Percentiles rank a stretch among this genome's conserved stretches.
Conservation (phyloP, 2,329 filamentous ascomycete genomes). For the Penicillium sp. region DNA sequence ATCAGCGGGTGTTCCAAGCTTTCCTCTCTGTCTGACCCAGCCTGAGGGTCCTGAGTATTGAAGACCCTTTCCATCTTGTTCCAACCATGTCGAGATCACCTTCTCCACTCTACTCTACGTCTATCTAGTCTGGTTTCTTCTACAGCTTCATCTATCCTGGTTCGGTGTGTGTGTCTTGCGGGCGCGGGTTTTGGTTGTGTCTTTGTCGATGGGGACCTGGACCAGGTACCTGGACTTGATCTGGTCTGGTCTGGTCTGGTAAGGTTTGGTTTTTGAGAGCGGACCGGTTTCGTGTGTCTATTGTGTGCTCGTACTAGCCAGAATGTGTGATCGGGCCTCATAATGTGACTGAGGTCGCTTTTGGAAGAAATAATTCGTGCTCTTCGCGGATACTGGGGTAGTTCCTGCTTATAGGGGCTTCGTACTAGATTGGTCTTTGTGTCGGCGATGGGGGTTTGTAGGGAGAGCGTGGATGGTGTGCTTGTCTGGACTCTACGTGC, state of each 20-base stretch:
- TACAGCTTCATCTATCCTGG: background rate
- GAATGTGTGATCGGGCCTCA: constrained; percentile 9
- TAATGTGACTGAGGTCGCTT: background rate
- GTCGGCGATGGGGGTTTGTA: too few relatives aligned
- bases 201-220: background rate
- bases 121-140: background rate
- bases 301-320: constrained; percentile 5
- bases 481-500: too few relatives aligned
- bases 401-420: too few relatives aligned
- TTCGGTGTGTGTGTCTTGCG: background rate
- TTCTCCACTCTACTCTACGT: background rate
- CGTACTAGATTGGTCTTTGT: too few relatives aligned
- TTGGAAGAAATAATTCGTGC: background rate
- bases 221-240: background rate
- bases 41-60: background rate
- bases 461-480: too few relatives aligned
- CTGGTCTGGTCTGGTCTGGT: background rate
- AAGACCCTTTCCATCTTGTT: background rate
- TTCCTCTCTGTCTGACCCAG: background rate
- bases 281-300: background rate
- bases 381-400: too few relatives aligned
- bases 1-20: background rate
- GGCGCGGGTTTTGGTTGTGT: background rate
- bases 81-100: background rate
- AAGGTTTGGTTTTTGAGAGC: background rate